Evolutionary conservation across 2,329 filamentous ascomycete genomes (phyloP).

Genomic region (Bimuria novae-zelandiae): DNA sequence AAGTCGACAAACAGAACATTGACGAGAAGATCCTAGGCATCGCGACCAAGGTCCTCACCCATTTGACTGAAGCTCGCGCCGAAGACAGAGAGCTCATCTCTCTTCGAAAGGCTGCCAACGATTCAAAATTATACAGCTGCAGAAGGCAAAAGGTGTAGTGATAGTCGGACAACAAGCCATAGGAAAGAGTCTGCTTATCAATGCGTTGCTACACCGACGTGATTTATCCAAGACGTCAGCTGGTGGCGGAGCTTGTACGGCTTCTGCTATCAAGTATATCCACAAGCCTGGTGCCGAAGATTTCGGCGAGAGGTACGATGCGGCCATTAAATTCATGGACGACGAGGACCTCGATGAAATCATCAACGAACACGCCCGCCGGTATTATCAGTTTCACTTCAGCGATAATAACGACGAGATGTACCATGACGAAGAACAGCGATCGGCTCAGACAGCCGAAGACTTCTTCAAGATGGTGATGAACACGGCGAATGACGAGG

Average conservation of each 20-base stretch:
- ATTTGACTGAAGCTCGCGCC: neutral
- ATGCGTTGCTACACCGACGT: constrained; percentile 13
- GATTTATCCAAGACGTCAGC: constrained; percentile 13
- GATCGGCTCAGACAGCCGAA: constrained; percentile 3
- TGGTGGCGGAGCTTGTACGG: constrained; percentile 14
- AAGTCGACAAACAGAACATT: neutral
- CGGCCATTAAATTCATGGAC: constrained; percentile 14
- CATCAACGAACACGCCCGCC: constrained; percentile 12
- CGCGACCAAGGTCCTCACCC: neutral
- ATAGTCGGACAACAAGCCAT: constrained; percentile 16
- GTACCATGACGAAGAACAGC: constrained; percentile 8
- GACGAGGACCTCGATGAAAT: constrained; percentile 8
- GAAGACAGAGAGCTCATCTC: constrained; percentile 9
- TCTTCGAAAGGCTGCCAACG: neutral
- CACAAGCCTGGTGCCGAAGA: constrained; percentile 9
- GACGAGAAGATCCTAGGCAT: neutral
- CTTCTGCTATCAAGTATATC: constrained; percentile 11
- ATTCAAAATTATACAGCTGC: neutral
- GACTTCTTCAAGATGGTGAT: constrained; percentile 12
- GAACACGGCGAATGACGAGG: constrained; percentile 1
- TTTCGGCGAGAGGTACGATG: constrained; percentile 9
- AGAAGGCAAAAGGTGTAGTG: neutral
- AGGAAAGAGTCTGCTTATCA: constrained; percentile 16
- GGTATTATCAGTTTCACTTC: constrained; percentile 17
- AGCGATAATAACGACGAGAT: constrained; percentile 6